Conservation (phyloP, 2,329 filamentous ascomycete genomes). For the Lithohypha guttulata region DNA sequence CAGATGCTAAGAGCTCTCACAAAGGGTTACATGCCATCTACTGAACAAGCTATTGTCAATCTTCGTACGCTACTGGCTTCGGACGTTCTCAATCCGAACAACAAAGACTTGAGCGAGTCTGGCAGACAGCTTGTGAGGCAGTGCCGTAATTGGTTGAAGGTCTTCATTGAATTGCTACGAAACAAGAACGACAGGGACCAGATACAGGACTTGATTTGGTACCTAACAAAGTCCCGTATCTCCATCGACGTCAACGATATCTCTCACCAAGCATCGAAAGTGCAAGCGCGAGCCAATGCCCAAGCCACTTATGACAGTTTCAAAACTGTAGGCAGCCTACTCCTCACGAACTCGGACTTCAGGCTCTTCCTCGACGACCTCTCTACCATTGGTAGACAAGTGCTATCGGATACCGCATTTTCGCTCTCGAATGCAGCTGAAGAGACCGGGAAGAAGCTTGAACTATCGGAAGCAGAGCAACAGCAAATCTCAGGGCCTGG, state of each 20-base stretch:
- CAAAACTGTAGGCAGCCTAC: conserved; percentile 69
- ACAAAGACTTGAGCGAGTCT: conserved; percentile 63
- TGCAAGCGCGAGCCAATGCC: conserved; percentile 59
- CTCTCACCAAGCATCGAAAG: conserved; percentile 47
- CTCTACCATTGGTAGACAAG: conserved; percentile 64
- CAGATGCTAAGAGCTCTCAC: conserved; percentile 77
- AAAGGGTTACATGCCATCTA: conserved; percentile 85
- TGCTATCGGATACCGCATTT: conserved; percentile 78
- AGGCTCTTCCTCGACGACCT: conserved; percentile 74
- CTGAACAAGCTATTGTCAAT: conserved; percentile 69
- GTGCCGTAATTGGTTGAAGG: conserved; percentile 60
- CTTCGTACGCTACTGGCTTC: conserved; percentile 68
- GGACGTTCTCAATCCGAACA: conserved; percentile 66
- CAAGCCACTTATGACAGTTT: conserved; percentile 70
- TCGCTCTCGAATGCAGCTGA: conserved; percentile 66
- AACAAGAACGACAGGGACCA: conserved; percentile 78
- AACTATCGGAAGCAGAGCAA: conserved; percentile 54
- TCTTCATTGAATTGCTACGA: conserved; percentile 70
- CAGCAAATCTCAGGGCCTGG: conserved; percentile 39
- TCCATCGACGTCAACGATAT: conserved; percentile 57
- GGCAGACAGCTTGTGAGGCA: conserved; percentile 64
- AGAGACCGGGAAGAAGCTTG: conserved; percentile 60
- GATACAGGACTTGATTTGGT: conserved; percentile 88
- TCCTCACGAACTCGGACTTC: conserved; percentile 84
- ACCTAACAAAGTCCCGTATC: conserved; percentile 61